A percentile compares a stretch with the other conserved stretches of the same genome.
phyloP scores from a whole-genome alignment of 768 basidiomycete species.

The Collybia sordida region DNA sequence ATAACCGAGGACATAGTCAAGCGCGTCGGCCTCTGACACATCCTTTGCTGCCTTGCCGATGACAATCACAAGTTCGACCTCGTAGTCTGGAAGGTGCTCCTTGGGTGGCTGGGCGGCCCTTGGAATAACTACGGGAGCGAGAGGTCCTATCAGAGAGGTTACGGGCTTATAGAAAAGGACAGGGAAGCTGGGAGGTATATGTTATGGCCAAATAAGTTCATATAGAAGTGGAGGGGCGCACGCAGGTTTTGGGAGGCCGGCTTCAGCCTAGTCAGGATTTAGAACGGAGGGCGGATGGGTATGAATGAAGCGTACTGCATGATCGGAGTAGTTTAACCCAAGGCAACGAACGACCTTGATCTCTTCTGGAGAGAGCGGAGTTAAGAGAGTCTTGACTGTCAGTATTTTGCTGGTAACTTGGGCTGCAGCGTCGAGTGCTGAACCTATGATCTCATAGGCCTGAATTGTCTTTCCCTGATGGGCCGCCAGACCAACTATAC shows the following conservation, averaged over 20 bases:
- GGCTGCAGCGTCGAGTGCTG: conserved; percentile 64
- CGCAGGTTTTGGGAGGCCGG: conserved; percentile 63
- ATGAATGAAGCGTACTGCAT: conserved; percentile 50
- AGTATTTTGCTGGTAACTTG: conserved; percentile 62
- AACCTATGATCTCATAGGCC: conserved; percentile 72
- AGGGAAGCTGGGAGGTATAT: conserved; percentile 47
- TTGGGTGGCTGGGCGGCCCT: conserved; percentile 66
- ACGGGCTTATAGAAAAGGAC: conserved; percentile 81
- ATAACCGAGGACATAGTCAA: conserved; percentile 86
- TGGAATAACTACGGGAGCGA: conserved; percentile 65
- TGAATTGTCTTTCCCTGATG: conserved; percentile 54
- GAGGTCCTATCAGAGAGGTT: conserved; percentile 68
- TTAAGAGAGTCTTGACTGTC: conserved; percentile 69
- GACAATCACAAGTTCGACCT: conserved; percentile 79
- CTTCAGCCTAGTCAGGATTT: conserved; percentile 41
- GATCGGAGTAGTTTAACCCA: conserved; percentile 83
- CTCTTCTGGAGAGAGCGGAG: conserved; percentile 66
- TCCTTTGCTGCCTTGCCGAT: conserved; percentile 82
- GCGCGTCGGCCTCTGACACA: conserved; percentile 75
- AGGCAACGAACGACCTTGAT: conserved; percentile 73
- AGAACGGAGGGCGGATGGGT: not conserved
- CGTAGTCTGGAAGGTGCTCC: conserved; percentile 77
- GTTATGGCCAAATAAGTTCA: not conserved
- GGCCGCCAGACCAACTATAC: conserved; percentile 59
- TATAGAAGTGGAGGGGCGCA: conserved; percentile 27